These are phyloP conservation scores for Parastagonospora avenae DNA, from an alignment of 2,329 filamentous ascomycete species.

Conservation along the genomic window DNA sequence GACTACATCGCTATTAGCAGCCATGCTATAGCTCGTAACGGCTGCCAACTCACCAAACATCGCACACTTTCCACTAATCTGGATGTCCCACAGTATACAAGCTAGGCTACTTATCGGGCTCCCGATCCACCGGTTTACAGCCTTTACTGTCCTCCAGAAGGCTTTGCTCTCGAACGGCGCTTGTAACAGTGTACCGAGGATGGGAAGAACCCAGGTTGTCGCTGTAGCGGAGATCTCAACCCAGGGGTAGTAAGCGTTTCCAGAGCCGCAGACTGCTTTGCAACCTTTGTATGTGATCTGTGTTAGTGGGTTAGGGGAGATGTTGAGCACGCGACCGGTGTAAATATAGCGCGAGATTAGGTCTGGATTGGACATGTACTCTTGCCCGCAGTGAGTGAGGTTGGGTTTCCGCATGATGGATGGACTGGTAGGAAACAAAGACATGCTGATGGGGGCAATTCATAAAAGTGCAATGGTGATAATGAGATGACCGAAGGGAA, in stretches of 20 bases:
- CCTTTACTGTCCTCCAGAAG: slow-evolving; percentile 39
- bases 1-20: slow-evolving; percentile 25
- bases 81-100: slow-evolving; percentile 44
- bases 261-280: slow-evolving; percentile 34
- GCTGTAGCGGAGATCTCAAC: slow-evolving; percentile 31
- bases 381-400: slow-evolving; percentile 21
- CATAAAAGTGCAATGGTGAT: too few species aligned
- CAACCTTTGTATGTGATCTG: slow-evolving; percentile 39
- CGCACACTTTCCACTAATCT: slow-evolving; percentile 41
- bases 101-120: slow-evolving; percentile 39
- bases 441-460: background rate
- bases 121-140: slow-evolving; percentile 40
- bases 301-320: slow-evolving; percentile 12
- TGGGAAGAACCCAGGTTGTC: slow-evolving; percentile 45
- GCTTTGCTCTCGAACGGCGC: slow-evolving; percentile 47
- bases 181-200: slow-evolving; percentile 43
- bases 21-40: background rate
- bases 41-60: slow-evolving; percentile 5
- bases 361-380: slow-evolving; percentile 15
- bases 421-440: background rate
- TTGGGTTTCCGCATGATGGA: slow-evolving; percentile 9
- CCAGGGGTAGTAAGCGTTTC: slow-evolving; percentile 39
- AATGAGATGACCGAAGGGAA: too few species aligned
- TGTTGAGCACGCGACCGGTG: slow-evolving; percentile 13
- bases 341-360: slow-evolving; percentile 22